These are phyloP conservation scores for Ophiostoma ulmi DNA, from an alignment of 2,329 filamentous ascomycete genomes.

Conservation along the genomic window DNA sequence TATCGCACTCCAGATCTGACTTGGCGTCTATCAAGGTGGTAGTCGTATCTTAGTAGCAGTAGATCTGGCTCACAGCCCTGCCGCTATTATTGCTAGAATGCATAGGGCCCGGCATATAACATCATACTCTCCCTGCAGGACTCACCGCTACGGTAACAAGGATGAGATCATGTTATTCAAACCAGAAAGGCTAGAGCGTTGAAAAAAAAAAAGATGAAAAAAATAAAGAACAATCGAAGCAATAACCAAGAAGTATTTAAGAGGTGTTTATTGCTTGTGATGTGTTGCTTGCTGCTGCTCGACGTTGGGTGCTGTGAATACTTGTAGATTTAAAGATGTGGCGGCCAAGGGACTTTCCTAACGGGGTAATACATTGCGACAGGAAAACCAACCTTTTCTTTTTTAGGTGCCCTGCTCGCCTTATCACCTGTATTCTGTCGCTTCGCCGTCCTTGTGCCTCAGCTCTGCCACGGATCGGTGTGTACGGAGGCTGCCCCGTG, in stretches of 20 bases:
- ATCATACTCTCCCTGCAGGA: not conserved
- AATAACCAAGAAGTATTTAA: not conserved
- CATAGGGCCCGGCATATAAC: not conserved
- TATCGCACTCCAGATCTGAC: constrained; percentile 10
- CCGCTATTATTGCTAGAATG: not conserved
- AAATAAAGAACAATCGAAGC: not conserved
- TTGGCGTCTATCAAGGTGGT: not conserved
- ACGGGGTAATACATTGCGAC: constrained; percentile 2
- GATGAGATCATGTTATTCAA: not conserved
- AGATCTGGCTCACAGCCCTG: not conserved
- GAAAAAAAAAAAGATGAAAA: not conserved
- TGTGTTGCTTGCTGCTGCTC: not conserved
- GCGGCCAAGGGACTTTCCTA: not conserved
- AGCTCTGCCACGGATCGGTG: constrained; percentile 1
- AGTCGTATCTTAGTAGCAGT: not conserved
- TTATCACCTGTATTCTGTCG: not conserved
- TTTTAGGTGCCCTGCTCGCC: not conserved
- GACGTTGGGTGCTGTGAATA: not conserved
- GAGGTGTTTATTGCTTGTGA: not conserved
- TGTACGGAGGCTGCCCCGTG: constrained; percentile 1
- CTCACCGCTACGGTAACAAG: not conserved
- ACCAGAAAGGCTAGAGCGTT: not conserved
- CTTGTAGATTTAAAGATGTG: not conserved
- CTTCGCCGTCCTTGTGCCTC: not conserved
- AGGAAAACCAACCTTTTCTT: not conserved